Evolutionary conservation across 257 asterid genomes (phyloP).

Genomic region (Thymus quinquecostatus): DNA sequence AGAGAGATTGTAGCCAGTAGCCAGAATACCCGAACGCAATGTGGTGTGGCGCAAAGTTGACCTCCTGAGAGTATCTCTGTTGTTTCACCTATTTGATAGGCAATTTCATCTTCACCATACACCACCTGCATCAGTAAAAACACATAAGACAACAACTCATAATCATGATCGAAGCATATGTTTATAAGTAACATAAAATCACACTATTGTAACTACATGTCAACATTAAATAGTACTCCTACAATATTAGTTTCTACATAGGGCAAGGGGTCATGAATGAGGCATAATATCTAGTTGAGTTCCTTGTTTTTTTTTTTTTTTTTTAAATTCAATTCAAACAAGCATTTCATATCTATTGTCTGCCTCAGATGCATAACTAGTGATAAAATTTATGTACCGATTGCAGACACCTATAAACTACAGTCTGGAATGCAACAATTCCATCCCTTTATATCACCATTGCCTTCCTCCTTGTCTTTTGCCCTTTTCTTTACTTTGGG

Average conservation of each 20-base stretch:
- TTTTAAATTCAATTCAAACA: not conserved
- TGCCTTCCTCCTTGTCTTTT: not conserved
- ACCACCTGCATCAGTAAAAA: constrained; percentile 59
- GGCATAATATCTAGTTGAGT: not conserved
- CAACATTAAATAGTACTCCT: constrained; percentile 6
- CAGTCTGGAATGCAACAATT: not conserved
- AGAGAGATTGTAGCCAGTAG: constrained; percentile 10
- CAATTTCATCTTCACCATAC: constrained; percentile 87
- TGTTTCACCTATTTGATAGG: constrained; percentile 93
- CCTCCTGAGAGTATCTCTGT: constrained; percentile 91
- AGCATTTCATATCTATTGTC: not conserved
- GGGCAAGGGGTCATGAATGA: not conserved
- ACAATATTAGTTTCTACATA: not conserved
- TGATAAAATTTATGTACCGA: not conserved
- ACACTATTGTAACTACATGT: constrained; percentile 8
- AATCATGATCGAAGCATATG: not conserved
- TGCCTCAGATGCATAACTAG: too few relatives aligned
- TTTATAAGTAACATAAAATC: constrained; percentile 1
- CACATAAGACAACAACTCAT: constrained; percentile 5
- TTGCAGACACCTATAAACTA: not conserved
- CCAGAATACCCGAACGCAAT: constrained; percentile 76
- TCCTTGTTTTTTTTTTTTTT: not conserved
- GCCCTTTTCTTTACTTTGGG: not conserved
- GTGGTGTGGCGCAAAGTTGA: constrained; percentile 92
- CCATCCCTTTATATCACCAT: not conserved